Evolutionary conservation across 2,329 filamentous ascomycete species (phyloP), one percentile per base, ranked within the genome.

Genomic region (Aspergillus ustus): DNA sequence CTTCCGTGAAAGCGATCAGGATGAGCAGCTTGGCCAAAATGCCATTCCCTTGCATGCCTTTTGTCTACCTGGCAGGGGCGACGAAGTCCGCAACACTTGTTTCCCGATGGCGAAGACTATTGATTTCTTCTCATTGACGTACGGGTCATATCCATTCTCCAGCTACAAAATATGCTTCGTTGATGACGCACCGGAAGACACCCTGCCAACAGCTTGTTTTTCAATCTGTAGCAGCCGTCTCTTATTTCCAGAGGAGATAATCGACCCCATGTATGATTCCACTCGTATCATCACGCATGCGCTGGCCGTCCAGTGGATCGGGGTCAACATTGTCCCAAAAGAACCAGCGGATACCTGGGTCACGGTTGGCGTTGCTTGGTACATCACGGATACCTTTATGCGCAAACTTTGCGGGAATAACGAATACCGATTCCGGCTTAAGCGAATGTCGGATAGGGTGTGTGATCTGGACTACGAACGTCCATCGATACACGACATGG

Each of bases 101-200:
- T 89, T 91, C 69, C 91, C 94, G 11, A 85, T 97, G 67, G 91
- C 93, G 20, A 88, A 81, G 67, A 92, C 93, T 1, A 89, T 97
- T n/a, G 95, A 99, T 74, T 91, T 91, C 75, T 93, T 98, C 72
- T 92, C 91, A 4, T 87, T 94, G 65, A 91, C 89, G 4, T 98
- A 94, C 74, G 92, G 93, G 28, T 89, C 91, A 22, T 99, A 96
- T 73, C 93, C 95, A 0, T 98, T 95, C 74, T 87, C 91, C 29
- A 93, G 91, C 72, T 98, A 96, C 82, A 96, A 96, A 72, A 80
- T 98, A 58, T 93, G 92, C 68, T 99, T 99, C 69, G 89, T 99
- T 19, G 95, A 99, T 69, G 95, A 99, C 74, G 85, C 95, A 74
- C 80, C 89, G 1, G 83, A 86, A 31, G 91, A 97, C 61, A 90